phyloP scores from a whole-genome alignment of 2,329 filamentous ascomycete genomes.

The Calonectria henricotiae region DNA sequence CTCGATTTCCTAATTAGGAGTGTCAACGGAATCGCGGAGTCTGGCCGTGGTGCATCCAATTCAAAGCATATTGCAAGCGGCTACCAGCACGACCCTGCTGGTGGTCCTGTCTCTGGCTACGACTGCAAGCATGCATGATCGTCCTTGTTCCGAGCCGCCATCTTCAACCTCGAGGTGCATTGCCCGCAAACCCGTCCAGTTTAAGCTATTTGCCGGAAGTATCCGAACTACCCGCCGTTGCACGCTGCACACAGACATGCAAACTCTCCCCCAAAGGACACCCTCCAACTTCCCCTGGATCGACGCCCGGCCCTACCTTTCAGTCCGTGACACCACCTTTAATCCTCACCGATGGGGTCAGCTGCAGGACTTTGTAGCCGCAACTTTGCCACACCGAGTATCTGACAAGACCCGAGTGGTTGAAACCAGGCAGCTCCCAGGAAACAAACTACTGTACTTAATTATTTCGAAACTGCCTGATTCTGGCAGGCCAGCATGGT shows the following conservation, averaged over 20 bases:
- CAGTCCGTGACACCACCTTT: slow-evolving; percentile 20
- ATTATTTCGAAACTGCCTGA: slow-evolving; percentile 11
- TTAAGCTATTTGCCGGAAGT: slow-evolving; percentile 8
- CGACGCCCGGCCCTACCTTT: slow-evolving; percentile 16
- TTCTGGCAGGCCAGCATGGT: neutral
- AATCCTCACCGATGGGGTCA: slow-evolving; percentile 14
- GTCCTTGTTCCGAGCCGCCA: neutral
- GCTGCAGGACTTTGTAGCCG: neutral
- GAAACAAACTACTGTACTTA: slow-evolving; percentile 1
- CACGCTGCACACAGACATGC: slow-evolving; percentile 9
- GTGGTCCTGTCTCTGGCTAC: neutral
- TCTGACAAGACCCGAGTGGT: slow-evolving; percentile 6
- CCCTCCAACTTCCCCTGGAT: neutral
- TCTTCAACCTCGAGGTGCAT: slow-evolving; percentile 9
- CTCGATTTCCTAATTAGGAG: neutral
- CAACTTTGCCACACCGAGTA: slow-evolving; percentile 19
- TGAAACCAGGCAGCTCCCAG: neutral
- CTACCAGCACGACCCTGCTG: slow-evolving; percentile 8
- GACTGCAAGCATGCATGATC: neutral
- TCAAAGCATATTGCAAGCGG: neutral
- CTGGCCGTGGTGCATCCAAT: neutral
- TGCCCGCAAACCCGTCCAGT: neutral
- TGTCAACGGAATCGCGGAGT: neutral
- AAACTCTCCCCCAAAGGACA: neutral
- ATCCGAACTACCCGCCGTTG: slow-evolving; percentile 16